Conservation (phyloP, 2,329 filamentous ascomycete genomes). For the Madurella fahalii region DNA sequence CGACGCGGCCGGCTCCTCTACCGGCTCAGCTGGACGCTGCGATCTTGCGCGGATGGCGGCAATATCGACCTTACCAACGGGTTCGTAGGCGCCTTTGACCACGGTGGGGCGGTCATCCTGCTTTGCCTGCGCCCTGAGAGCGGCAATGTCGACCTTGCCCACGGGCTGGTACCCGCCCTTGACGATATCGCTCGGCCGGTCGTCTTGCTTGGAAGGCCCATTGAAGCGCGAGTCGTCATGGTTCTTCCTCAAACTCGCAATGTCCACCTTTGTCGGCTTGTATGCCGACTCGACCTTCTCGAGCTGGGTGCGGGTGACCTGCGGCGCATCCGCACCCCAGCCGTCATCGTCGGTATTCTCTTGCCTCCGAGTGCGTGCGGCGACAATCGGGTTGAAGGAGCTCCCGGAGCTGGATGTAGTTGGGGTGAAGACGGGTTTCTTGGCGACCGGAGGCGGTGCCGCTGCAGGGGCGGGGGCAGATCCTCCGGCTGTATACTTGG, state of each 20-base stretch:
- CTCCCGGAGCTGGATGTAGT: slow-evolving; percentile 49
- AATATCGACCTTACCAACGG: slow-evolving; percentile 95
- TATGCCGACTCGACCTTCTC: slow-evolving; percentile 93
- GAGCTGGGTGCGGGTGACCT: slow-evolving; percentile 76
- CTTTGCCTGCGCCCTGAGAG: slow-evolving; percentile 72
- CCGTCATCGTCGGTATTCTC: slow-evolving; percentile 74
- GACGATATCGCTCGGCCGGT: slow-evolving; percentile 60
- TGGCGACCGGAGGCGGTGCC: slow-evolving; percentile 68
- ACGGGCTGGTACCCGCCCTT: slow-evolving; percentile 87
- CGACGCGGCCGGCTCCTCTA: slow-evolving; percentile 37
- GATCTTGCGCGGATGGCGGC: slow-evolving; percentile 84
- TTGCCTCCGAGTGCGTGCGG: slow-evolving; percentile 58
- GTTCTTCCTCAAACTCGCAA: slow-evolving; percentile 76
- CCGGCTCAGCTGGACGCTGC: slow-evolving; percentile 54
- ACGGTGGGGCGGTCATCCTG: slow-evolving; percentile 76
- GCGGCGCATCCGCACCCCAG: slow-evolving; percentile 94
- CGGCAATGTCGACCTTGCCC: slow-evolving; percentile 95
- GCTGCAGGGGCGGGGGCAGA: slow-evolving; percentile 49
- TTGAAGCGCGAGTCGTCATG: slow-evolving; percentile 61
- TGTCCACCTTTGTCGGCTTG: slow-evolving; percentile 91
- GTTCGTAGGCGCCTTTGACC: slow-evolving; percentile 92
- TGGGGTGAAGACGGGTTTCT: slow-evolving; percentile 89
- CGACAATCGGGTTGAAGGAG: slow-evolving; percentile 64
- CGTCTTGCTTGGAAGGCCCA: slow-evolving; percentile 41
- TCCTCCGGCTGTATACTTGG: slow-evolving; percentile 79